Evolutionary conservation across 2,329 filamentous ascomycete genomes (phyloP), one percentile per base, ranked within the genome.

Genomic region (Xylariaceae sp.): DNA sequence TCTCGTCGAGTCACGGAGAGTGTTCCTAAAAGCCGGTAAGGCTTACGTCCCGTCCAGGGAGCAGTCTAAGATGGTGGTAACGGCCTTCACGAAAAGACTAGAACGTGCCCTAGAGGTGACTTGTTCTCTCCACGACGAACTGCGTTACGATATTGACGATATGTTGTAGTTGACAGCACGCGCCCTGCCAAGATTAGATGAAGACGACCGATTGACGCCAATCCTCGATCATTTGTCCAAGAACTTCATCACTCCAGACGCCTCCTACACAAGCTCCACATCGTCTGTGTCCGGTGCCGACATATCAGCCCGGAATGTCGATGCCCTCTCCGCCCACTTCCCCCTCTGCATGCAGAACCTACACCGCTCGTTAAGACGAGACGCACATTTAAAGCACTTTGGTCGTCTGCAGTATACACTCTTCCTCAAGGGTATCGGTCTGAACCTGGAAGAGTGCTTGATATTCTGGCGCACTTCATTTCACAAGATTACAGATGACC

Each of bases 301-400:
- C 49, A 89, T 95, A 57, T 86, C 82, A 9, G 90, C 90, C 1
- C 77, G 82, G 56, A 88, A 87, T 62, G 82, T 99, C 57, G 90
- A 96, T 68, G 77, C 75, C 19, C 80, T 97, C 4, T 86, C 87
- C 2, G 76, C 85, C 49, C 85, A 92, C 68, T 95, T 95, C 73
- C 90, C 90, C 0, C 81, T 95, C 7, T 97, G 94, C 74, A 97
- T 97, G 92, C 86, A 87, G 52, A 87, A 94, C 66, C 76, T 99
- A 19, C 94, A 99, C 69, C 85, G 82, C 47, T 87, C 87, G 3
- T 76, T 99, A 31, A 87, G 90, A 48, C 87, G 90, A 52, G 92
- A 95, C 64, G 85, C 85, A 11, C 91, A 99, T 65, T 76, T 99
- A 55, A 96, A 96, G 71, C 91, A 99, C 69, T 96, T 79, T 63